These are phyloP conservation scores for Clitoria ternatea DNA, from an alignment of 306 rosid species.

Conservation along the genomic window DNA sequence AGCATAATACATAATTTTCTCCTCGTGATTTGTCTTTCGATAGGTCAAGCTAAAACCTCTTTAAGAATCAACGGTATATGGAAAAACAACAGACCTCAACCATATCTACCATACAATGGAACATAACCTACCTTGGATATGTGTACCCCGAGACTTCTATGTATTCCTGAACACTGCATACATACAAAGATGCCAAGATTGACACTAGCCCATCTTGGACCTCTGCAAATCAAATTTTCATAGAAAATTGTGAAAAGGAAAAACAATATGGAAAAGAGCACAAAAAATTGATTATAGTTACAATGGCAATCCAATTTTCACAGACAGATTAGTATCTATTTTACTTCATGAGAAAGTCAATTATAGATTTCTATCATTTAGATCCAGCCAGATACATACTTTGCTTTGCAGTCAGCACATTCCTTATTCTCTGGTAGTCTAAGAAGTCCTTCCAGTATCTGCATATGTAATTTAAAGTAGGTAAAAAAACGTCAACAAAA, in stretches of 20 bases:
- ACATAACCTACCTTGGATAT: slow-evolving; percentile 71
- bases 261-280: background rate
- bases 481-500: slow-evolving; percentile 5
- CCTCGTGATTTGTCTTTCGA: background rate
- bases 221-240: slow-evolving; percentile 53
- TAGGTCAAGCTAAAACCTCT: background rate
- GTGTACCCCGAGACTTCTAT: slow-evolving; percentile 95
- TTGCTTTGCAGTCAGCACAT: slow-evolving; percentile 99
- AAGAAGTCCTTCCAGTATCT: slow-evolving; percentile 97
- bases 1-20: slow-evolving; percentile 8
- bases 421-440: slow-evolving; percentile 93
- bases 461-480: slow-evolving; percentile 31
- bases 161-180: slow-evolving; percentile 98
- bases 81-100: slow-evolving; percentile 9
- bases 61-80: background rate
- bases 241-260: background rate
- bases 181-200: slow-evolving; percentile 95
- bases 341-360: background rate
- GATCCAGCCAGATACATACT: slow-evolving; percentile 55
- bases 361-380: slow-evolving; percentile 10
- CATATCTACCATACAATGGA: slow-evolving; percentile 1
- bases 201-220: slow-evolving; percentile 99
- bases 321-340: background rate
- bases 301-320: background rate
- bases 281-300: background rate